Evolutionary conservation across 345 rosid genomes (phyloP), one percentile per base, ranked within the genome.

Genomic region (Rhizophora apiculata): DNA sequence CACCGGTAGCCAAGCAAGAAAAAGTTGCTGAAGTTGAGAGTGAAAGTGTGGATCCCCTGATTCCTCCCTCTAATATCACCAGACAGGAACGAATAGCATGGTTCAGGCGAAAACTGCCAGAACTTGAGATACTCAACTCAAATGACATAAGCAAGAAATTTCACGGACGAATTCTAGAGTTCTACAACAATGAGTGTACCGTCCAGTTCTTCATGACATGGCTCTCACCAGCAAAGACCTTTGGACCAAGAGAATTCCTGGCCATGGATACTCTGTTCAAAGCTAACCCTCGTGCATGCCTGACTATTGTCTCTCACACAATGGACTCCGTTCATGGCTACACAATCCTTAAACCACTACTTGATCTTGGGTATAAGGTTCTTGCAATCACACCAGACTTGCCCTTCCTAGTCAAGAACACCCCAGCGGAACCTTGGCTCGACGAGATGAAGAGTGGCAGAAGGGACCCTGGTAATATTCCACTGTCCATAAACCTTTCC

Each of bases 81-180:
- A 58, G 18, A 43, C 36, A 6, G 1, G 71, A 37, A 55, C 58
- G 64, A 32, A 57, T 68, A 13, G 24, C n/a, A 13, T 68, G 64
- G 71, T 27, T 58, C 34, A 37, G 71, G 5, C 8, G 49, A n/a
- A 39, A 68, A 48, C 63, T 58, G 36, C 71, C 55, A 4, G 63
- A 68, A 27, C 63, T 58, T 30, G 71, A 68, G 30, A 37, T 68
- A 29, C 71, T 68, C n/a, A 56, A 68, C 16, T 68, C 64, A n/a
- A 68, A 37, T 19, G 63, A 68, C n/a, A 43, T 58, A 39, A 68
- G 63, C 20, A 16, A 57, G 54, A 58, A 68, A 59, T 68, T 68
- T 32, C 71, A 68, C 6, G 63, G 52, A 21, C 32, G 71, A 26
- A n/a, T 68, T 54, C 58, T 27, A 52, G 51, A 13, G 22, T 21